A percentile compares a stretch with the other conserved stretches of the same genome.
phyloP scores from a whole-genome alignment of 345 rosid species.

The Camelina hispida region DNA sequence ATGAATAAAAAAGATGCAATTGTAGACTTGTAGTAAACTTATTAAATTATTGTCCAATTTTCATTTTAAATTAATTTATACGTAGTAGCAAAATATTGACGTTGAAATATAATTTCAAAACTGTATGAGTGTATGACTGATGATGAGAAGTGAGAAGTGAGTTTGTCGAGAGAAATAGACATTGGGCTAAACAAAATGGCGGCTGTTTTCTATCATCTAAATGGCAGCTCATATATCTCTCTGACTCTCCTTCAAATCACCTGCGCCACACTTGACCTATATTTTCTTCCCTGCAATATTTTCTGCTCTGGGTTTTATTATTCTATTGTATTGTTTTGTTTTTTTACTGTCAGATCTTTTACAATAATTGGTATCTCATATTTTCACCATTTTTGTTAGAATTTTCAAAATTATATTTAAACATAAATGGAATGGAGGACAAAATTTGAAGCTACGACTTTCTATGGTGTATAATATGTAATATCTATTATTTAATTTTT shows the following conservation, averaged over 20 bases:
- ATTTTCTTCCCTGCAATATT: neutral
- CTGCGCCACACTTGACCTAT: conserved; percentile 17
- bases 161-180: conserved; percentile 19
- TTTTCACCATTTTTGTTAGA: no score
- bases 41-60: neutral
- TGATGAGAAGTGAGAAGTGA: conserved; percentile 2
- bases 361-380: no score
- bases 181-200: conserved; percentile 19
- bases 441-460: no score
- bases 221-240: neutral
- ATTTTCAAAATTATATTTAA: no score
- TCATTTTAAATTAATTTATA: neutral
- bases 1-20: neutral
- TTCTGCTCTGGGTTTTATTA: neutral
- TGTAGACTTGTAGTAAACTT: neutral
- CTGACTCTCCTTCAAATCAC: conserved; percentile 10
- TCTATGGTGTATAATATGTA: no score
- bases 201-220: conserved; percentile 26
- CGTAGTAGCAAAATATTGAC: neutral
- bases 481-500: no score
- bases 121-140: neutral
- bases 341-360: neutral
- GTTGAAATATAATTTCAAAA: neutral
- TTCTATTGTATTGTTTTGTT: neutral
- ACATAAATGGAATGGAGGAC: no score